Conservation (phyloP, 2,329 filamentous ascomycete genomes). For the Fusarium veterinarium region DNA sequence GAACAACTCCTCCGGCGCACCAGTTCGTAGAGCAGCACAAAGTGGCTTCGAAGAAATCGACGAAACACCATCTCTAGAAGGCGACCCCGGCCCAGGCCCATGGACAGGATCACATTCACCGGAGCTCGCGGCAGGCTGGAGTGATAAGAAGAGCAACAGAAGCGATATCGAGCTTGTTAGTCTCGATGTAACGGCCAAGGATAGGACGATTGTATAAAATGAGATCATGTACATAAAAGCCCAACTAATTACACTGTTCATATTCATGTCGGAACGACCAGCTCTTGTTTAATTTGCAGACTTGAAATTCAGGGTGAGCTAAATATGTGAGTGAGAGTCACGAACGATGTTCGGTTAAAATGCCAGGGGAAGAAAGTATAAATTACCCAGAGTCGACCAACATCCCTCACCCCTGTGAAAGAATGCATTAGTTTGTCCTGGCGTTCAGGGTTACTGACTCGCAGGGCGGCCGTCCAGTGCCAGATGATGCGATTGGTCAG, state of each 20-base stretch:
- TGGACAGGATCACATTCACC: slow-evolving; percentile 1
- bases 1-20: slow-evolving; percentile 1
- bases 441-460: not conserved
- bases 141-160: slow-evolving; percentile 27
- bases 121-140: slow-evolving; percentile 16
- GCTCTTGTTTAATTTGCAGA: not conserved
- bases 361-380: not conserved
- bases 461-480: not conserved
- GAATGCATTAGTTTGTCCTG: not conserved
- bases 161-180: slow-evolving; percentile 23
- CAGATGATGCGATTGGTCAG: not conserved
- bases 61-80: slow-evolving; percentile 16
- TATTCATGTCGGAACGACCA: not conserved
- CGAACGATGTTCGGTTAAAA: not conserved
- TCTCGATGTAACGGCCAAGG: slow-evolving; percentile 1
- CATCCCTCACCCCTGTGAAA: not conserved
- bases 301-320: not conserved
- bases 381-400: not conserved
- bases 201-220: not conserved
- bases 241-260: not conserved
- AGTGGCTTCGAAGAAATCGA: slow-evolving; percentile 33
- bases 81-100: not conserved
- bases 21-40: not conserved
- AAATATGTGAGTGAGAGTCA: not conserved
- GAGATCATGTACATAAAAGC: not conserved